Conservation (phyloP, 2,329 filamentous ascomycete genomes). For the Aspergillus glaucus region DNA sequence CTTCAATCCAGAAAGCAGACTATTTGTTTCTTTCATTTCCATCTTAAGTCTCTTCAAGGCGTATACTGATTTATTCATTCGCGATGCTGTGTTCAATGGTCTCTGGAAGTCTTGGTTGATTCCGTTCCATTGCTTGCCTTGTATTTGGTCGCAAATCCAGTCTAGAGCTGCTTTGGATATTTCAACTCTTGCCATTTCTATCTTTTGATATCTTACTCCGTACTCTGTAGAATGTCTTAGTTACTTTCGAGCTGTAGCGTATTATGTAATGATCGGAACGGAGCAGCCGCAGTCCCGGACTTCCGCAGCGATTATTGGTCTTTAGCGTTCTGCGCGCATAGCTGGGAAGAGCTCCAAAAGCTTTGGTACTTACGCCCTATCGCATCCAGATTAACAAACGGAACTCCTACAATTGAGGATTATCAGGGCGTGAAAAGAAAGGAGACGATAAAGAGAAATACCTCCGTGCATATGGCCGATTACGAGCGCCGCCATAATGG, state of each 20-base stretch:
- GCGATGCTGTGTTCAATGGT: constrained; percentile 8
- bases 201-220: not conserved
- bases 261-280: constrained; percentile 9
- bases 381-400: constrained; percentile 8
- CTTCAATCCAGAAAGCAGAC: constrained; percentile 17
- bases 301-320: constrained; percentile 4
- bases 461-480: constrained; percentile 43
- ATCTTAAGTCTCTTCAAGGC: constrained; percentile 15
- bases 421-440: not conserved
- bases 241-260: not conserved
- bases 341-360: constrained; percentile 4
- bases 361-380: not conserved
- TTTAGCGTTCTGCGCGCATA: constrained; percentile 12
- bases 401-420: not conserved
- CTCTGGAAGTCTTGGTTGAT: too few species aligned
- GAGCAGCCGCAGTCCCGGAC: constrained; percentile 13
- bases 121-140: too few species aligned
- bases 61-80: constrained; percentile 7
- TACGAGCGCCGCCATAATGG: constrained; percentile 52
- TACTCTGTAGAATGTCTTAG: constrained; percentile 5
- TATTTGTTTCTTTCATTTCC: constrained; percentile 10
- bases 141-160: too few species aligned
- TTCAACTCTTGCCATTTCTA: too few species aligned
- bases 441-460: not conserved
- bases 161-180: too few species aligned